Percentiles rank a stretch among this genome's conserved stretches.
These are phyloP conservation scores for Dissophora ornata DNA, from an alignment of 192 early-diverging fungal species.

Conservation along the genomic window DNA sequence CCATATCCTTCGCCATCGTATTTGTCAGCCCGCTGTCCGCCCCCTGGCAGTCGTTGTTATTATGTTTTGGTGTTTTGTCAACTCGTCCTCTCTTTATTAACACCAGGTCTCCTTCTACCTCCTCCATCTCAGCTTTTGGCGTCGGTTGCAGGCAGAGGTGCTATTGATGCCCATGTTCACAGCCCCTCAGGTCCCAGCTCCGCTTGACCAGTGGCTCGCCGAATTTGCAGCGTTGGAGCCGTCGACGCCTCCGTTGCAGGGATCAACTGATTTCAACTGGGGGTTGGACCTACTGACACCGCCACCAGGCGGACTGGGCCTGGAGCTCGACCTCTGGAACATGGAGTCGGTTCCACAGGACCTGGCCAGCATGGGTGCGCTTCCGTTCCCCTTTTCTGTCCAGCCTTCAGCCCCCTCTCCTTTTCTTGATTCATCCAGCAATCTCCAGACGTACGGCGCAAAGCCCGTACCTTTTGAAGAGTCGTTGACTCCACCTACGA, in stretches of 20 bases:
- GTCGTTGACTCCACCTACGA: too few species aligned
- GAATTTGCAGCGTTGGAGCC: conserved; percentile 4
- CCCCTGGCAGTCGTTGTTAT: too few species aligned
- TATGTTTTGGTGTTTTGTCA: too few species aligned
- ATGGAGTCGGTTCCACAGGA: neutral
- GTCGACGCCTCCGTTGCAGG: neutral
- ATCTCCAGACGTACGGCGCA: too few species aligned
- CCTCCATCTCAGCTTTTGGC: conserved; percentile 6
- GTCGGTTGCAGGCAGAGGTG: conserved; percentile 20
- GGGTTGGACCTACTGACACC: neutral
- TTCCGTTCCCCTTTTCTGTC: neutral
- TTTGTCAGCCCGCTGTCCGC: neutral
- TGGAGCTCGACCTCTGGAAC: conserved; percentile 11
- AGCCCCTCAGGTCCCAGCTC: conserved; percentile 4
- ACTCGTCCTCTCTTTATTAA: neutral
- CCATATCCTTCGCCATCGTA: neutral
- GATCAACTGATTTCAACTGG: conserved; percentile 7
- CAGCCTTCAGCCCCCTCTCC: neutral
- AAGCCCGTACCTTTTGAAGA: too few species aligned
- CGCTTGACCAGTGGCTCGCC: conserved; percentile 12
- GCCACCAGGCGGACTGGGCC: neutral
- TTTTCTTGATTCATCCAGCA: too few species aligned
- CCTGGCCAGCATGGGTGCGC: neutral
- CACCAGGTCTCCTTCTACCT: neutral
- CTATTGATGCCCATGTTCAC: conserved; percentile 12